Percentiles rank a stretch among this genome's conserved stretches.
Conservation (phyloP, 768 basidiomycete species). For the Suillus decipiens region DNA sequence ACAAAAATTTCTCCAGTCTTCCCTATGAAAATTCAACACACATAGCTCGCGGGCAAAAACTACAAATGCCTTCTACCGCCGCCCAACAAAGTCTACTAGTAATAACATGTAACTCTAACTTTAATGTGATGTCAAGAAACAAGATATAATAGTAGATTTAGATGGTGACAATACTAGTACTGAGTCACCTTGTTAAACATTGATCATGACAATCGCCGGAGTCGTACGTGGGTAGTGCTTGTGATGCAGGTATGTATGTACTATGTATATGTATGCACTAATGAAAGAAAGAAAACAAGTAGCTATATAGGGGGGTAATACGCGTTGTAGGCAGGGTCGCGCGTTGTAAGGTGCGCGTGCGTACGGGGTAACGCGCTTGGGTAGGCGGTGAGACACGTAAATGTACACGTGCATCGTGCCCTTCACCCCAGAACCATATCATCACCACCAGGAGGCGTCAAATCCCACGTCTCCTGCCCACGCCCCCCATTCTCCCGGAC, state of each 20-base stretch:
- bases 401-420: constrained; percentile 1
- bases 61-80: background rate
- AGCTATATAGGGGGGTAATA: background rate
- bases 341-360: background rate
- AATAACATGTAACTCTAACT: background rate
- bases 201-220: background rate
- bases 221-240: constrained; percentile 11
- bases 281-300: constrained; percentile 13
- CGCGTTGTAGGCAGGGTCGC: background rate
- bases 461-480: constrained; percentile 32
- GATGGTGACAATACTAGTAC: background rate
- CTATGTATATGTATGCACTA: constrained; percentile 19
- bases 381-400: background rate
- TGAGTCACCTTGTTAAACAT: background rate
- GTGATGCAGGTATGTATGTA: constrained; percentile 23
- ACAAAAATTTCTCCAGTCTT: background rate
- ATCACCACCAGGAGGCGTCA: constrained; percentile 28
- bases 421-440: constrained; percentile 34
- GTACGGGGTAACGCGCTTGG: background rate
- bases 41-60: background rate
- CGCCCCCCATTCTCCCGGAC: constrained; percentile 17
- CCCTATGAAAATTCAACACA: background rate
- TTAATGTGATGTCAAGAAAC: constrained; percentile 18
- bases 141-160: background rate
- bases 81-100: background rate